Base-by-base conservation (phyloP, 805 yeast genomes). In the Ogataea nonfermentans region DNA sequence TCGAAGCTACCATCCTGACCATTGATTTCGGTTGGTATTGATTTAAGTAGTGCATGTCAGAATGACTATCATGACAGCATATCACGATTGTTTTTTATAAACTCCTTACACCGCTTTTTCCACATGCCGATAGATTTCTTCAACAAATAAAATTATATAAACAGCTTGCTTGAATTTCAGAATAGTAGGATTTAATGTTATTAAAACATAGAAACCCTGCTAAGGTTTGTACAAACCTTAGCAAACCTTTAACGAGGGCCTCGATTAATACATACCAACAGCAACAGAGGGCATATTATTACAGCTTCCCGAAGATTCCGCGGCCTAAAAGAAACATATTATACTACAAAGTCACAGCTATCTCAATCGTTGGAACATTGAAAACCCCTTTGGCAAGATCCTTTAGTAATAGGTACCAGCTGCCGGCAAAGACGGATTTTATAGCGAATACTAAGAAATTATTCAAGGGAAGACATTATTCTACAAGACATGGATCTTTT, bases 241-340 rank as follows among this genome's bases (percentile, higher is more conserved):
- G 41, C 30, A 53, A 52, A 37, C 57, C 59, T n/a, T 40, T 55
- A 17, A 53, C 59, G 4, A 34, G 59, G 15, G 59, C 59, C 8
- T 46, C 51, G 4, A 39, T 46, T 4, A 51, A 49, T 36, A 48
- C 52, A 4, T 46, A 34, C 37, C 42, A 34, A 27, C 45, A 48
- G 10, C 48, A 49, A 33, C 48, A 41, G 28, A 47, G 37, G 30
- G 35, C 51, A 12, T 55, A 55, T 32, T 55, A 55, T 43, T 70
- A 73, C 44, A 65, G 61, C 10, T 73, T 77, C 51, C 80, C 82
- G 1, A 66, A 65, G 47, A 73, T 77, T 35, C 80, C 82, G 3
- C 63, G 80, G 41, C 80, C 83, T 6, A 77, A 74, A 56, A 59
- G 80, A 47, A 73, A 70, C 37, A 71, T 70, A 1, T 64, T 74